phyloP scores from a whole-genome alignment of 106 monocot genomes.

The Platanthera guangdongensis region DNA sequence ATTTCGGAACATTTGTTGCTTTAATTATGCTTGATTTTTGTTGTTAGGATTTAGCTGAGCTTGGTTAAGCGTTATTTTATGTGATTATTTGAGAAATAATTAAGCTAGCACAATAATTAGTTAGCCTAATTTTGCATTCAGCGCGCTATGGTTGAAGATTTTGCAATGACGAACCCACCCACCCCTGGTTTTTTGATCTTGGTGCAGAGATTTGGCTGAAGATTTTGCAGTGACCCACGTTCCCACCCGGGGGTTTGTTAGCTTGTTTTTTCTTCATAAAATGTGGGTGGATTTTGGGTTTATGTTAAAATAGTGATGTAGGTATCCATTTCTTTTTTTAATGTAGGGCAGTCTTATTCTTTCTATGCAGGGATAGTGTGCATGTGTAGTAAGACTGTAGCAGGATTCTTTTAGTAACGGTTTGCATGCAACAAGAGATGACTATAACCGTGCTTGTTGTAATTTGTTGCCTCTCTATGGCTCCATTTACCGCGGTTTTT shows the following conservation, averaged over 20 bases:
- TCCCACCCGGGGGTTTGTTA: too few species aligned
- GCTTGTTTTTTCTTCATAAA: too few species aligned
- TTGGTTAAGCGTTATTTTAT: slow-evolving; percentile 4
- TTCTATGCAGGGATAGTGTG: neutral
- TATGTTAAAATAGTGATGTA: too few species aligned
- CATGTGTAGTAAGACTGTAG: neutral
- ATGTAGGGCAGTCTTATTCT: neutral
- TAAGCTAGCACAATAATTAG: neutral
- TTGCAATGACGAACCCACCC: too few species aligned
- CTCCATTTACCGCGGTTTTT: too few species aligned
- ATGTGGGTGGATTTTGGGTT: too few species aligned
- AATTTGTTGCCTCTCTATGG: neutral
- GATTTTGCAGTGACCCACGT: too few species aligned
- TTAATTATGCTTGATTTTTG: neutral
- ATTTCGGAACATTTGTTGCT: neutral
- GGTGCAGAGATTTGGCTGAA: too few species aligned
- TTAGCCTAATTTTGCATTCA: neutral
- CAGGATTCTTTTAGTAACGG: neutral
- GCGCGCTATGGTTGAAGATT: neutral
- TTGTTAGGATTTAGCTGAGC: neutral
- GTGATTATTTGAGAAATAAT: slow-evolving; percentile 2
- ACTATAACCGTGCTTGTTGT: neutral
- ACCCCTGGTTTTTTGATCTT: too few species aligned
- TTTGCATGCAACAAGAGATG: neutral
- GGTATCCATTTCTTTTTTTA: neutral